Evolutionary conservation across 192 early-diverging fungal species (phyloP).

Genomic region (Glomus cerebriforme): DNA sequence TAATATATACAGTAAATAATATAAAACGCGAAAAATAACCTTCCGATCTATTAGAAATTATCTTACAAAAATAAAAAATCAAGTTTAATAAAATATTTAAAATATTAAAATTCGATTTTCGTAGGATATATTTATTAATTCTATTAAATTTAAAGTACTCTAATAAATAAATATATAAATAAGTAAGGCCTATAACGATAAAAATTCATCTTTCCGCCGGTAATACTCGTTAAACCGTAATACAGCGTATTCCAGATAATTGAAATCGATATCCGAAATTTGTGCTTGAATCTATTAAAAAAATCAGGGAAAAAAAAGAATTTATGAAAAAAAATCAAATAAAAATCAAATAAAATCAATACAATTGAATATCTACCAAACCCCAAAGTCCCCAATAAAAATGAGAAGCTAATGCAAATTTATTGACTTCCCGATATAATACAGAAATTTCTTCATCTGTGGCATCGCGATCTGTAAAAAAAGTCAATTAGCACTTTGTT

Average conservation of each 20-base stretch:
- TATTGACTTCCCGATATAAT: conserved; percentile 76
- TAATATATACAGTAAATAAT: no score
- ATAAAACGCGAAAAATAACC: no score
- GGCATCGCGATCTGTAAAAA: conserved; percentile 1
- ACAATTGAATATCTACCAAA: conserved; percentile 45
- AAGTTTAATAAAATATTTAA: no score
- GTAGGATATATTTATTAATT: no score
- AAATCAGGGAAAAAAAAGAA: conserved; percentile 16
- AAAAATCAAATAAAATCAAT: conserved; percentile 31
- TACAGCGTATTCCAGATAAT: conserved; percentile 88
- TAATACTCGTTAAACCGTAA: conserved; percentile 80
- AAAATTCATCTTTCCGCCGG: conserved; percentile 54
- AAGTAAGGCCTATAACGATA: conserved; percentile 34
- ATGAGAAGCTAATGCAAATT: conserved; percentile 88
- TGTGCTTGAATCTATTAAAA: conserved; percentile 64
- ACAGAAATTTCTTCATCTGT: conserved; percentile 54
- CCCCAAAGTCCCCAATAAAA: conserved; percentile 90
- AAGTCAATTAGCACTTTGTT: not conserved
- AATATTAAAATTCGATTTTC: no score
- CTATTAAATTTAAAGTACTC: no score
- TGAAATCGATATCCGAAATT: conserved; percentile 93
- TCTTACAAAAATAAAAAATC: no score
- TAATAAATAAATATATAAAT: no score
- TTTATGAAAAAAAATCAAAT: not conserved
- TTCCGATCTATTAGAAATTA: no score